These are phyloP conservation scores for Lipomyces starkeyi DNA, from an alignment of 805 yeast species.

Conservation along the genomic window DNA sequence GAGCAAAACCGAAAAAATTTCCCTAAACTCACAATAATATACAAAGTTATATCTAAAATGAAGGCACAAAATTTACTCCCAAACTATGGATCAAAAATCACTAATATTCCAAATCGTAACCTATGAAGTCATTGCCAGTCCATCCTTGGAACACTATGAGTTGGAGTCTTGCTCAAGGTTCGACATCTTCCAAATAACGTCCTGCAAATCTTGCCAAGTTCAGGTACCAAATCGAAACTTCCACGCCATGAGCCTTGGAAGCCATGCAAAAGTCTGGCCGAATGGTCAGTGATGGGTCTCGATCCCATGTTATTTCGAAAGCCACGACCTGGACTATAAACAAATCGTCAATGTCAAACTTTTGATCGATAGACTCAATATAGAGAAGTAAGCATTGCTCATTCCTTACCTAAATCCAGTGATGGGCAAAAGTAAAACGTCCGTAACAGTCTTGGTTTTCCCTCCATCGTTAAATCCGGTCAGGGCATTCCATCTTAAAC, in stretches of 20 bases:
- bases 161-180: slow-evolving; percentile 69
- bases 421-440: slow-evolving; percentile 9
- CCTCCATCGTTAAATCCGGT: slow-evolving; percentile 7
- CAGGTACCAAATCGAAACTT: slow-evolving; percentile 1
- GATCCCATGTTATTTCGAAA: slow-evolving; percentile 2
- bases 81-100: too few relatives aligned
- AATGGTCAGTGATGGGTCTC: slow-evolving; percentile 9
- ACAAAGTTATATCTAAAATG: too few relatives aligned
- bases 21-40: too few relatives aligned
- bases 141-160: not conserved
- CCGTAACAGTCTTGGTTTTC: not conserved
- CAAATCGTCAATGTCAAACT: too few relatives aligned
- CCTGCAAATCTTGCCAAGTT: slow-evolving; percentile 11
- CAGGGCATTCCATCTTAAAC: slow-evolving; percentile 6
- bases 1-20: too few relatives aligned
- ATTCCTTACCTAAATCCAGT: not conserved
- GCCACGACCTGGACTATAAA: slow-evolving; percentile 6
- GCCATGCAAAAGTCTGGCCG: slow-evolving; percentile 7
- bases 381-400: too few relatives aligned
- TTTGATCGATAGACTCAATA: too few relatives aligned
- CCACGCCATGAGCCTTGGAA: slow-evolving; percentile 13
- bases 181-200: slow-evolving; percentile 9
- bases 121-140: too few relatives aligned
- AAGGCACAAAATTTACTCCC: too few relatives aligned
- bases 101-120: too few relatives aligned